Evolutionary conservation across 495 filamentous ascomycete genomes (phyloP), one percentile per base, ranked within the genome.

Genomic region (Penicillium diatomitis): DNA sequence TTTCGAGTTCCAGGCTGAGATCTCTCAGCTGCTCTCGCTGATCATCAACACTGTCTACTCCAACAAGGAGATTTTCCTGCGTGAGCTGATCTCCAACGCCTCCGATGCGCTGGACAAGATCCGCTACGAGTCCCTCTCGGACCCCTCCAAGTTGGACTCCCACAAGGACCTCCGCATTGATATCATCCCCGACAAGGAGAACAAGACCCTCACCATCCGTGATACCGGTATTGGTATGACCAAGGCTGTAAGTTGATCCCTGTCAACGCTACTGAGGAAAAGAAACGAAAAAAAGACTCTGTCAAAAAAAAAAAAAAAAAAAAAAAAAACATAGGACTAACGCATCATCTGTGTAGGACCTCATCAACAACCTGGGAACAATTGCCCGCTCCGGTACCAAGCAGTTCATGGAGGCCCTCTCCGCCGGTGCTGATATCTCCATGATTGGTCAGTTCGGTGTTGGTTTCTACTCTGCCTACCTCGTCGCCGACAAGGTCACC

Each of bases 361-460:
- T 98, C 50, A 91, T 98, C 75, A 97, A 97, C 87, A 98, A 98
- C 79, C 86, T 98, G 44, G 92, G 92, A 73, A 98, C 92, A 55
- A 98, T 98, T 69, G 92, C 92, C 59, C 90, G 92, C 65, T 98
- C 92, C 41, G 92, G 92, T 53, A 98, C 92, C 65, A 98, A 98
- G 84, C 94, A 97, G 77, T 98, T 98, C 76, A 98, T 98, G 92
- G 92, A 98, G 79, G 92, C 92, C 52, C 82, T 98, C 53, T 88
- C 88, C 63, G 92, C 92, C 55, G 92, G 92, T 80, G 92, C 94
- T 63, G 92, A 98, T 77, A 91, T 98, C 60, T 97, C 92, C 76
- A 97, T 98, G 92, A 98, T 98, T 73, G 92, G 92, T 62, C 92
- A 98, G 79, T 98, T 98, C 74, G 92, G 92, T 91, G 92, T 98